Evolutionary conservation across 805 yeast species (phyloP), one percentile per base, ranked within the genome.

Genomic region (Hanseniaspora jakobsenii): DNA sequence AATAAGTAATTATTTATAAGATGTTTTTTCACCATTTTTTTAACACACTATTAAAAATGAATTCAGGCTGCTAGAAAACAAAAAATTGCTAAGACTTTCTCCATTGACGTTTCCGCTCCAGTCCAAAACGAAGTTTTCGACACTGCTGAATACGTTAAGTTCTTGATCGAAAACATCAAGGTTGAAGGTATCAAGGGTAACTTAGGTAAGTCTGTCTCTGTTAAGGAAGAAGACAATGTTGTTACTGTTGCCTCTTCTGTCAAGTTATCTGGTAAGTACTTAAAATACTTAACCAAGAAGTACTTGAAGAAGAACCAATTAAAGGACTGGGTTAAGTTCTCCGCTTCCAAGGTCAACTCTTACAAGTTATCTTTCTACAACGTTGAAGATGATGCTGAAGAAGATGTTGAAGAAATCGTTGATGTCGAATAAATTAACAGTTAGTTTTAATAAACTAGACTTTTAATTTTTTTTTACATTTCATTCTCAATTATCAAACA

Each of bases 281-380:
- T 89, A 70, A 91, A 93, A 78, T 91, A 91, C 93, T 77, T 91
- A 69, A 84, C 97, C 66, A 93, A 91, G 86, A 89, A 94, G 78
- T 91, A 84, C 91, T 84, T 91, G 73, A 93, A 89, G 94, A 91
- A 91, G 84, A 85, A 87, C 89, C 94, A 84, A 75, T 83, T 89
- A 77, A 86, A 96, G 78, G 97, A 91, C 78, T 89, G 97, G 97
- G 87, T 89, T 73, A 91, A 97, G 79, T 87, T 89, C 65, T 95
- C 97, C 56, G 45, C 45, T 35, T 79, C 81, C 66, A 81, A 86
- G 76, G 82, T 83, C 72, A 84, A 87, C 81, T 79, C 77, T 70
- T 91, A 91, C 84, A 82, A 82, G 71, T 78, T 89, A 76, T 87
- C 91, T 72, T 89, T 89, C 95, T 91, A 84, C 95, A 85, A 93